Evolutionary conservation across 768 basidiomycete species (phyloP).

Genomic region (Auriculariales sp.): DNA sequence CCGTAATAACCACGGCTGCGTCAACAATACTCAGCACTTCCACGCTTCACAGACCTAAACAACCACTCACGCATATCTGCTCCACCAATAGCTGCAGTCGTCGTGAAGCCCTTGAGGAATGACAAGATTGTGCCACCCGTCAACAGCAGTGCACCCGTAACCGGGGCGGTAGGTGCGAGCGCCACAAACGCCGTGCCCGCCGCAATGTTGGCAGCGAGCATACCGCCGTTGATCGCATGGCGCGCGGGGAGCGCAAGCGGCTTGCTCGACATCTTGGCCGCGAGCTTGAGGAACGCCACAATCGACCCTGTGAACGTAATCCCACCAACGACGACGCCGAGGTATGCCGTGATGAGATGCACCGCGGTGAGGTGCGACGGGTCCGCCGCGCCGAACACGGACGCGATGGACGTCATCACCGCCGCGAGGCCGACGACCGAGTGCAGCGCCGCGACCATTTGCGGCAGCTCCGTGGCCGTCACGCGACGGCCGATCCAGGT

Average conservation of each 20-base stretch:
- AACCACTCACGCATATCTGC: conserved; percentile 75
- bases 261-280: conserved; percentile 64
- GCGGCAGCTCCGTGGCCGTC: conserved; percentile 77
- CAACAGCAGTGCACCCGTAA: conserved; percentile 65
- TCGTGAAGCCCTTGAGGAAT: conserved; percentile 76
- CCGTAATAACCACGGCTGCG: conserved; percentile 78
- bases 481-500: conserved; percentile 67
- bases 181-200: conserved; percentile 69
- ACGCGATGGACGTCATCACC: conserved; percentile 72
- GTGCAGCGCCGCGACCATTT: conserved; percentile 70
- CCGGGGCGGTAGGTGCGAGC: conserved; percentile 52
- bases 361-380: conserved; percentile 51
- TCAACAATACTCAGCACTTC: conserved; percentile 1
- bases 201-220: conserved; percentile 57
- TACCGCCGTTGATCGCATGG: conserved; percentile 55
- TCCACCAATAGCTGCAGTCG: conserved; percentile 83
- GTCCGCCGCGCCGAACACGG: conserved; percentile 47
- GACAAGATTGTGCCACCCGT: conserved; percentile 60
- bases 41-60: background rate
- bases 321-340: conserved; percentile 77
- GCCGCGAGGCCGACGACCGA: conserved; percentile 85
- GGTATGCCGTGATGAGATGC: conserved; percentile 73
- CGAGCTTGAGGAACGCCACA: conserved; percentile 79
- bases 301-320: conserved; percentile 84
- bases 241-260: conserved; percentile 62